Conservation (phyloP, 768 basidiomycete genomes). For the Tremella fuciformis region DNA sequence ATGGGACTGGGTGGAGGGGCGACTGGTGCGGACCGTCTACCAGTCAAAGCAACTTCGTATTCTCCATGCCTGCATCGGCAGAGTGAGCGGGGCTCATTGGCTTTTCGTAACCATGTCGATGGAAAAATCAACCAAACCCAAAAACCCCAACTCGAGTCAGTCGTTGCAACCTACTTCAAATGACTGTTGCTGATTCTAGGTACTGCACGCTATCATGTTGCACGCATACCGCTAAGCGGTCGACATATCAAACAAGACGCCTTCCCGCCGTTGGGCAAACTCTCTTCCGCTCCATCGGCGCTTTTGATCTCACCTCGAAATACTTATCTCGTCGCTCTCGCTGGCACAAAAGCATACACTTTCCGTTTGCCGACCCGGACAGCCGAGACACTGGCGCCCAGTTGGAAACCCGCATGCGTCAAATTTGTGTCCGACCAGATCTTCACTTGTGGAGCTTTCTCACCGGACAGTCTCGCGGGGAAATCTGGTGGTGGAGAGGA, state of each 20-base stretch:
- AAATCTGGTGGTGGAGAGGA: slow-evolving; percentile 56
- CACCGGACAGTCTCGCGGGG: slow-evolving; percentile 58
- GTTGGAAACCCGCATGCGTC: slow-evolving; percentile 41
- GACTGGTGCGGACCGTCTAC: slow-evolving; percentile 70
- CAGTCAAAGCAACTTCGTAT: slow-evolving; percentile 59
- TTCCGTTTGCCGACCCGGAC: slow-evolving; percentile 31
- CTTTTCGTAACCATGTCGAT: slow-evolving; percentile 29
- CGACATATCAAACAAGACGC: neutral
- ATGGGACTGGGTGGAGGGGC: slow-evolving; percentile 91
- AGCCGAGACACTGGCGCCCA: neutral
- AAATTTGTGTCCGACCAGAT: slow-evolving; percentile 78
- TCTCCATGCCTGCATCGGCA: slow-evolving; percentile 36
- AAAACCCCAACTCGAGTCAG: neutral
- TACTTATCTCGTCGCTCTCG: slow-evolving; percentile 47
- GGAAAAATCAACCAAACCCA: slow-evolving; percentile 2
- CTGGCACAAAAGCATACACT: slow-evolving; percentile 45
- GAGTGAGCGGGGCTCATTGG: slow-evolving; percentile 33
- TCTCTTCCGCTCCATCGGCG: slow-evolving; percentile 32
- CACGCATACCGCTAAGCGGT: slow-evolving; percentile 7
- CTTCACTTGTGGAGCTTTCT: slow-evolving; percentile 79
- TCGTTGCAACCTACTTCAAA: neutral
- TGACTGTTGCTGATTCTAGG: neutral
- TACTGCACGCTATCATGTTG: slow-evolving; percentile 5
- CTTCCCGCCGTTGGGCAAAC: slow-evolving; percentile 19
- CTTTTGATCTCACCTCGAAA: slow-evolving; percentile 46